These are phyloP conservation scores for Diaporthe longicolla DNA, from an alignment of 2,329 filamentous ascomycete genomes.

Conservation along the genomic window DNA sequence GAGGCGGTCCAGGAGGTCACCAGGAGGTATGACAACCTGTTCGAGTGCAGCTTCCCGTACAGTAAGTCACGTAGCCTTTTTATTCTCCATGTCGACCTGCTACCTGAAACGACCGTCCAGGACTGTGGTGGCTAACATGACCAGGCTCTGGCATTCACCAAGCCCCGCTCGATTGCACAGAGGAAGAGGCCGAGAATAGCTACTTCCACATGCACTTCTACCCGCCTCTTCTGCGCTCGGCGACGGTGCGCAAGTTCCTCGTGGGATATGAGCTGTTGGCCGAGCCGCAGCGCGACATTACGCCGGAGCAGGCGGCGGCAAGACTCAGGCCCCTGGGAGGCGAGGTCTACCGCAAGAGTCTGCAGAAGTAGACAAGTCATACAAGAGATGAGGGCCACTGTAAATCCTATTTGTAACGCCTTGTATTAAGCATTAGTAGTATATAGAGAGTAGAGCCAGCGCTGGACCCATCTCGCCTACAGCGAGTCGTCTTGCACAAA, in stretches of 20 bases:
- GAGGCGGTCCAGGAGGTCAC: slow-evolving; percentile 91
- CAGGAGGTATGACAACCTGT: slow-evolving; percentile 94
- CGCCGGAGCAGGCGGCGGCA: slow-evolving; percentile 92
- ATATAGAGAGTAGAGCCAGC: slow-evolving; percentile 6
- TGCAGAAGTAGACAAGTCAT: slow-evolving; percentile 49
- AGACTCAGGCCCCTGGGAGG: slow-evolving; percentile 83
- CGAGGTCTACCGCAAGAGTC: slow-evolving; percentile 83
- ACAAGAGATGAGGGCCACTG: slow-evolving; percentile 1
- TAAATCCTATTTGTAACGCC: background rate
- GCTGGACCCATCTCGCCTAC: too few species aligned
- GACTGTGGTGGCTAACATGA: slow-evolving; percentile 44
- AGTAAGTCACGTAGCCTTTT: slow-evolving; percentile 65
- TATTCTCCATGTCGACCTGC: background rate
- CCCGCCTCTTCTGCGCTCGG: slow-evolving; percentile 90
- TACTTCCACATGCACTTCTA: slow-evolving; percentile 99
- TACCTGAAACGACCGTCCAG: background rate
- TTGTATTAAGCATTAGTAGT: slow-evolving; percentile 23
- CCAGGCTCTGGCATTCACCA: slow-evolving; percentile 93
- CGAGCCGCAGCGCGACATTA: slow-evolving; percentile 98
- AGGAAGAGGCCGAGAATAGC: slow-evolving; percentile 87
- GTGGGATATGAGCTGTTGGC: slow-evolving; percentile 98
- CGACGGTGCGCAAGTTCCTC: slow-evolving; percentile 94
- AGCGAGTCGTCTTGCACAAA: background rate
- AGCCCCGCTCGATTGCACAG: slow-evolving; percentile 85
- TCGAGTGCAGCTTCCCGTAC: slow-evolving; percentile 97